Evolutionary conservation across 2,329 filamentous ascomycete genomes (phyloP), one percentile per base, ranked within the genome.

Genomic region (Monosporascus sp.): DNA sequence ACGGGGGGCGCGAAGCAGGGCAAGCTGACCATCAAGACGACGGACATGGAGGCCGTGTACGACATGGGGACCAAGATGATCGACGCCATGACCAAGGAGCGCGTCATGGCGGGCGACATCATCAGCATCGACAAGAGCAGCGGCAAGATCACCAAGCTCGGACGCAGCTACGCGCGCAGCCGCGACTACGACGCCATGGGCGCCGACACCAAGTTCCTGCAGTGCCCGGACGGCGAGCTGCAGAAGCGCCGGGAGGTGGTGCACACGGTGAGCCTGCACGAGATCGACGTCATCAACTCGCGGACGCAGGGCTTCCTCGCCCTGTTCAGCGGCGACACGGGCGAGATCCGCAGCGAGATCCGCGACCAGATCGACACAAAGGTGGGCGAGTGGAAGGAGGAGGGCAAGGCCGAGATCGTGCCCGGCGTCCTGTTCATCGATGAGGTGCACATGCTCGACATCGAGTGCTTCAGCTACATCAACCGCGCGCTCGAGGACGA

Each of bases 31-130:
- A 96, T 99, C 77, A 99, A 99, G 77, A 99, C 94, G 11, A 97
- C 93, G 54, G 94, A 99, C 72, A 99, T 99, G 94, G 94, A 99
- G 74, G 96, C 94, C 14, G 89, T 99, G 61, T 99, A 97, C 76
- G 94, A 99, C 67, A 97, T 99, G 92, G 94, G 94, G 60, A 93
- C 89, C 62, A 97, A 97, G 76, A 97, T 99, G 94, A 99, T 99
- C 62, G 94, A 99, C 69, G 91, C 91, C 60, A 97, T 99, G 91
- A 97, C 92, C 62, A 97, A 97, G 75, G 94, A 99, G 78, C 93
- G 95, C 65, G 91, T 99, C 60, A 96, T 97, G 87, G 94, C 94
- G 5, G 94, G 94, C 64, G 94, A 99, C 70, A 94, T 99, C 62
- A 95, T 99, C 65, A 96, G 90, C 53, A 97, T 99, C 64, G 94